Evolutionary conservation across 257 asterid species (phyloP), one percentile per base, ranked within the genome.

Genomic region (Nicotiana undulata): DNA sequence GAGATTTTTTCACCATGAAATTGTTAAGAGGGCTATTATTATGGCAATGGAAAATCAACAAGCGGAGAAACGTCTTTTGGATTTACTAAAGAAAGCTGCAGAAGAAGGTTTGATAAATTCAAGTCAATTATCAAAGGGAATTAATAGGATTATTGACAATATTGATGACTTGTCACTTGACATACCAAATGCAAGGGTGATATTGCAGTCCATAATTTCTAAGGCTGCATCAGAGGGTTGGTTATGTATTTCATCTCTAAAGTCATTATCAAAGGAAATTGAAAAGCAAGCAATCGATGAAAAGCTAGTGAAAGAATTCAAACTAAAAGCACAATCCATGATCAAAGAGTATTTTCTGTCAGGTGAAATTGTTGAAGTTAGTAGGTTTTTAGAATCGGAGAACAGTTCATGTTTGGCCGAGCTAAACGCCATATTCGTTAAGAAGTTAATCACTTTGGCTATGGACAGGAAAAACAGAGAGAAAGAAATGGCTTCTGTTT

Each of bases 171-270:
- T 95, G 31, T 87, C 95, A 5, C 85, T 95, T 29, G 99, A 95
- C 70, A 91, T 95, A 34, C 99, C 97, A 1, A 88, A 92, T 75
- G 99, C 97, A 17, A 93, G 92, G 82, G 86, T 78, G 55, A 81
- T 88, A 17, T 58, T 96, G 34, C 97, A 92, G 88, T 89, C 92
- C 0, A 76, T 93, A 88, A 93, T 95, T 53, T 89, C 96, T 4
- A 93, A 89, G 80, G 96, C 94, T 75, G 97, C 99, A 17, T 94
- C 99, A 0, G 99, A 93, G 55, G 98, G 99, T 16, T 95, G 99
- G 99, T 40, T 93, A 5, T 86, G 90, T n/a, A 92, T 92, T 78
- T 95, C 99, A 34, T 93, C 99, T 58, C 55, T 93, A 76, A 90
- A 84, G 70, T 87, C 93, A 0, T 85, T 93, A 7, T 74, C 97